A percentile compares a stretch with the other conserved stretches of the same genome.
Conservation (phyloP, 208 protist species). For the Crithidia expoeki region DNA sequence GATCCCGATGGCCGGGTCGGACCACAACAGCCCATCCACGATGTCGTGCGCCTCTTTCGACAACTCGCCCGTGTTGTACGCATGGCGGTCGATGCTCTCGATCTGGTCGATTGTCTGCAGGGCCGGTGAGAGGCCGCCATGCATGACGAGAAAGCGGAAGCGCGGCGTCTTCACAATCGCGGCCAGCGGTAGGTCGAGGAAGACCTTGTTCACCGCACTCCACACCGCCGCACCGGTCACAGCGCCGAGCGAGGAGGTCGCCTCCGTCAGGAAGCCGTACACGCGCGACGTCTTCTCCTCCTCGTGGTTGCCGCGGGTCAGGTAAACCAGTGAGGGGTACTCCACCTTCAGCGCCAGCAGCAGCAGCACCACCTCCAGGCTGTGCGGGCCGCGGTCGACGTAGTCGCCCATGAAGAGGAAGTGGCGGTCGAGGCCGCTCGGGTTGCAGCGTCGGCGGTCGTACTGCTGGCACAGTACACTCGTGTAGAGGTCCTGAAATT, state of each 20-base stretch:
- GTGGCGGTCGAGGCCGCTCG: slow-evolving; percentile 24
- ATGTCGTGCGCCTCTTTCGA: slow-evolving; percentile 95
- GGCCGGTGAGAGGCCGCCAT: slow-evolving; percentile 96
- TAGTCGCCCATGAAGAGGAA: slow-evolving; percentile 99
- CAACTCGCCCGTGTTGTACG: slow-evolving; percentile 66
- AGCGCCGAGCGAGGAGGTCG: slow-evolving; percentile 43
- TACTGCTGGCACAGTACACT: slow-evolving; percentile 65
- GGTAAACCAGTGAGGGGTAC: slow-evolving; percentile 72
- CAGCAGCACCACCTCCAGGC: slow-evolving; percentile 61
- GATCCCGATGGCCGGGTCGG: slow-evolving; percentile 93
- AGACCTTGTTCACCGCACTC: slow-evolving; percentile 73
- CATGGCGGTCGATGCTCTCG: slow-evolving; percentile 33
- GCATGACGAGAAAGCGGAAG: slow-evolving; percentile 96
- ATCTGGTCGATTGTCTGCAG: slow-evolving; percentile 45
- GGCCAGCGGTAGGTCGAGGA: slow-evolving; percentile 75
- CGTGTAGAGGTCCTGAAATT: slow-evolving; percentile 73
- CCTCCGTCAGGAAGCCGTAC: slow-evolving; percentile 68
- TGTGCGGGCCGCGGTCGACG: slow-evolving; percentile 92
- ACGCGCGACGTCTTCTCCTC: slow-evolving; percentile 74
- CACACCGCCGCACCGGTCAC: slow-evolving; percentile 59
- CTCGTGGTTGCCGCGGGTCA: slow-evolving; percentile 92
- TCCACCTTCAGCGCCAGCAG: slow-evolving; percentile 88
- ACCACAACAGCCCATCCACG: slow-evolving; percentile 98
- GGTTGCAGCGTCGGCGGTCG: slow-evolving; percentile 48
- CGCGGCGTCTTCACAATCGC: slow-evolving; percentile 77